Conservation (phyloP, 805 yeast species). For the Starmerella apis region DNA sequence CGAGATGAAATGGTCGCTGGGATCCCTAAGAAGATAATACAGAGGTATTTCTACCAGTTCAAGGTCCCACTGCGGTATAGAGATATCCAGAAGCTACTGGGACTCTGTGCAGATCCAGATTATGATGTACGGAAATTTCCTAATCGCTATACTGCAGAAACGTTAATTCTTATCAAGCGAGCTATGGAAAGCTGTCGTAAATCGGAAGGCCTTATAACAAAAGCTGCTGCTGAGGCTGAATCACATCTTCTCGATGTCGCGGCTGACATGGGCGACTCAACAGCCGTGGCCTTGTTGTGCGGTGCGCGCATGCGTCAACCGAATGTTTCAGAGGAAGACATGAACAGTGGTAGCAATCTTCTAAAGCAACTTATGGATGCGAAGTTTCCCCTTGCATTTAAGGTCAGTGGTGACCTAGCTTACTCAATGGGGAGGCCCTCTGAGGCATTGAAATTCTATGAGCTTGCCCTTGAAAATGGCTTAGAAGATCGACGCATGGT, state of each 20-base stretch:
- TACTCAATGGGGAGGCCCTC: constrained; percentile 36
- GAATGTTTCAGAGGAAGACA: constrained; percentile 43
- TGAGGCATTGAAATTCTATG: constrained; percentile 53
- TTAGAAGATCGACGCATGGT: constrained; percentile 43
- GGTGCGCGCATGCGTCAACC: constrained; percentile 47
- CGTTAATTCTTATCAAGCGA: constrained; percentile 57
- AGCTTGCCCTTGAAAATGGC: constrained; percentile 42
- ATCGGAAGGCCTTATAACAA: constrained; percentile 50
- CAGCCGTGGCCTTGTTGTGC: constrained; percentile 66
- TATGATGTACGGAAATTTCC: constrained; percentile 33
- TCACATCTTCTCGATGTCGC: constrained; percentile 67
- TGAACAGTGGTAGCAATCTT: constrained; percentile 49
- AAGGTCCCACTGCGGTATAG: constrained; percentile 18
- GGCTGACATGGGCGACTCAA: constrained; percentile 71
- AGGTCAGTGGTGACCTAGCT: constrained; percentile 70
- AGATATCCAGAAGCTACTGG: constrained; percentile 14
- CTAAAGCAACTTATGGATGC: constrained; percentile 46
- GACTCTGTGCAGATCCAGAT: constrained; percentile 8
- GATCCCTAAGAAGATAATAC: constrained; percentile 20
- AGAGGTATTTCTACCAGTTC: constrained; percentile 20
- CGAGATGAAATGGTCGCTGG: constrained; percentile 18
- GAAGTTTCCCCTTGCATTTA: constrained; percentile 64
- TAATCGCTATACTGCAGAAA: constrained; percentile 41
- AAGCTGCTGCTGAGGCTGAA: constrained; percentile 50
- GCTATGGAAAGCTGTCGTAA: constrained; percentile 53